Conservation (phyloP, 306 rosid genomes). For the Gleditsia sinensis region DNA sequence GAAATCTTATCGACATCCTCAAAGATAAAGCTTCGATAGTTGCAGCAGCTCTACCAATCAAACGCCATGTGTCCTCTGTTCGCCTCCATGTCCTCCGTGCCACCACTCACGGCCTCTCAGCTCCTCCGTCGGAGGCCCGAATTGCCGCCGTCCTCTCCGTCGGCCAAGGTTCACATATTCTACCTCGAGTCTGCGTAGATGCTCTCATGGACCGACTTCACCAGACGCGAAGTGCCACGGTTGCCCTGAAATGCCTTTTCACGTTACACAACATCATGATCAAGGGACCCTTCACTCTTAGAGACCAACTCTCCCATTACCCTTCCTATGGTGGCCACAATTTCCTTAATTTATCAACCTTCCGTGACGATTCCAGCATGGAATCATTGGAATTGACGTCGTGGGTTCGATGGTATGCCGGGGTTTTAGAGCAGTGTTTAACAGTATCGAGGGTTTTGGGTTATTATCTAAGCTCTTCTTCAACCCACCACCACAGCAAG, state of each 20-base stretch:
- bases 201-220: slow-evolving; percentile 83
- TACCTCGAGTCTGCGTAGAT: slow-evolving; percentile 56
- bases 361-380: slow-evolving; percentile 57
- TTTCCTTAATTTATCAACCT: slow-evolving; percentile 64
- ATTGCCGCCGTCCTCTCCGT: slow-evolving; percentile 54
- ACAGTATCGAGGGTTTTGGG: slow-evolving; percentile 52
- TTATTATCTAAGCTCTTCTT: slow-evolving; percentile 12
- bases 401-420: slow-evolving; percentile 89
- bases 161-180: slow-evolving; percentile 32
- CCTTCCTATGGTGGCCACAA: slow-evolving; percentile 73
- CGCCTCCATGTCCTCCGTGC: slow-evolving; percentile 65
- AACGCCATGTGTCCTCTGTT: slow-evolving; percentile 52
- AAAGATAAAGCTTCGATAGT: slow-evolving; percentile 73
- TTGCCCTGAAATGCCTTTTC: slow-evolving; percentile 80
- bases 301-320: slow-evolving; percentile 53
- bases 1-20: slow-evolving; percentile 42
- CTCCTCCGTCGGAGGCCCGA: slow-evolving; percentile 50
- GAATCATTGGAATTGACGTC: slow-evolving; percentile 49
- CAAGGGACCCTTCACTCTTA: slow-evolving; percentile 56
- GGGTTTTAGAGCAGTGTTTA: slow-evolving; percentile 55
- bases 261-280: slow-evolving; percentile 54
- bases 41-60: slow-evolving; percentile 57
- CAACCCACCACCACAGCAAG: not conserved
- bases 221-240: slow-evolving; percentile 58
- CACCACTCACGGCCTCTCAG: slow-evolving; percentile 62